Base-by-base conservation (phyloP, 768 basidiomycete genomes). In the Psilocybe sp. region DNA sequence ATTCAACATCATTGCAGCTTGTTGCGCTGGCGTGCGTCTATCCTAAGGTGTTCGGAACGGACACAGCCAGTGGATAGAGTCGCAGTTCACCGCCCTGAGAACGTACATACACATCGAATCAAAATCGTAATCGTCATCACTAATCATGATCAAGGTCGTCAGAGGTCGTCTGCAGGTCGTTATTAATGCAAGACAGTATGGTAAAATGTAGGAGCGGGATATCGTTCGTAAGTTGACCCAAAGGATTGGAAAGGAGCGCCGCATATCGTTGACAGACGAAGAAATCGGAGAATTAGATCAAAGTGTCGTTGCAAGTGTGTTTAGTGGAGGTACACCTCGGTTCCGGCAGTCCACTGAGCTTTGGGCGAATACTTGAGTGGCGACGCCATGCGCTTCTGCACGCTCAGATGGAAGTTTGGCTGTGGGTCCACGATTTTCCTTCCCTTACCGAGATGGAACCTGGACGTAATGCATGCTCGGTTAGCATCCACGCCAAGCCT, bases 321-420 rank as follows among this genome's bases (percentile, higher is more conserved):
- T 63, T 55, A 70, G 18, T 60, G 56, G 15, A 69, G 74, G 54
- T 82, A 88, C 0, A 60, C 61, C 60, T 81, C 78, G 3, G 71
- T 74, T 0, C 79, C 73, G 3, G 58, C 51, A 23, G 56, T 64
- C 73, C 78, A 88, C 39, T 47, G 60, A 34, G 87, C 87, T 33
- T 68, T 72, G 7, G 88, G 87, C 39, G 60, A 72, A 63, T 90
- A 89, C 15, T 74, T 72, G 47, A 82, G 61, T 3, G 59, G 57
- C 45, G 65, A 70, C 14, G 69, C 64, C 69, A 82, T 82, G 40
- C 88, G 77, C 52, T 75, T 61, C 64, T 77, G 74, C 33, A 91
- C 89, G 5, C 80, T 81, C 35, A 69, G 58, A 57, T 90, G 88
- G 60, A 90, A 83, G 8, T 72, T 73, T 0, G 87, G 84, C 4